Conservation (phyloP, 441 rosid species). For the Croton setiger region DNA sequence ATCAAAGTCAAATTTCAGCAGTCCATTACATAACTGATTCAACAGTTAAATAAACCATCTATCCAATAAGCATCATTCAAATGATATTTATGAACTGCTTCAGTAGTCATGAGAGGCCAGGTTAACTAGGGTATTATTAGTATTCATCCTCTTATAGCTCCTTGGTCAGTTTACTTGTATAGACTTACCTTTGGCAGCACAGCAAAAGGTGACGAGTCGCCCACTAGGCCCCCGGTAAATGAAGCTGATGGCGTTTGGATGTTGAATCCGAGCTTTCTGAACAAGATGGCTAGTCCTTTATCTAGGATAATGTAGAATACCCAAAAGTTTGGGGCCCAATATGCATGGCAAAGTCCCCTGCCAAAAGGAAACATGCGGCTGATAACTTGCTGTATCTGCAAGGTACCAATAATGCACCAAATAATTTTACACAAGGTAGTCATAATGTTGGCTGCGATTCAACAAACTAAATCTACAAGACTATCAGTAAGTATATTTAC, state of each 20-base stretch:
- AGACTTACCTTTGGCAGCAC: constrained; percentile 68
- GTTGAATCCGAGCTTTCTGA: constrained; percentile 53
- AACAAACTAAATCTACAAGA: neutral
- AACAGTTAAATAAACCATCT: neutral
- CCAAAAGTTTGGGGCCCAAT: constrained; percentile 98
- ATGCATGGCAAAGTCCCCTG: constrained; percentile 96
- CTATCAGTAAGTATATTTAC: neutral
- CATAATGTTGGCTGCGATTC: neutral
- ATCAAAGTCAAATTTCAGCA: neutral
- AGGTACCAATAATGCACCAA: constrained; percentile 23
- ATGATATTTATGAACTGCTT: neutral
- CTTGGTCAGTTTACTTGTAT: neutral
- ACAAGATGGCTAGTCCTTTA: constrained; percentile 56
- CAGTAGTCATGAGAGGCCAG: neutral
- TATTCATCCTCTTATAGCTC: neutral
- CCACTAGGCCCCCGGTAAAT: constrained; percentile 87
- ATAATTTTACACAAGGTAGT: neutral
- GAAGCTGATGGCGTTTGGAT: constrained; percentile 64
- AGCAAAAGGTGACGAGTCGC: constrained; percentile 69
- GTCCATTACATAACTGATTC: neutral
- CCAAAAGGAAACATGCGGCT: constrained; percentile 93
- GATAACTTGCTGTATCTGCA: constrained; percentile 84
- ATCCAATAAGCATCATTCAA: neutral
- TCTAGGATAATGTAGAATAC: constrained; percentile 80
- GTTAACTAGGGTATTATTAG: neutral